Base-by-base conservation (phyloP, 108 stramenopile species). In the Cyclostephanos tholiformis region DNA sequence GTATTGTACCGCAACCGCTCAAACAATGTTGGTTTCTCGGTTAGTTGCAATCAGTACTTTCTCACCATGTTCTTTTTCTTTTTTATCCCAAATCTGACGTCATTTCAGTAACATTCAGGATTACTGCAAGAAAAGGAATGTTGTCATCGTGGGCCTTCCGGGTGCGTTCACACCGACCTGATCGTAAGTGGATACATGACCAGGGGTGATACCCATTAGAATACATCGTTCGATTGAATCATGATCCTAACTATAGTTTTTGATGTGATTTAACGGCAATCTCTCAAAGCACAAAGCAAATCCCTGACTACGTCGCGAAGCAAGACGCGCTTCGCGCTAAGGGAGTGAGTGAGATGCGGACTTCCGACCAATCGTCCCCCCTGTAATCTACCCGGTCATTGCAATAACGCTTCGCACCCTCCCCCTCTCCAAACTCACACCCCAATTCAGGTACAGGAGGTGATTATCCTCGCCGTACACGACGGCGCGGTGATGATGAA, bases 151-250 rank as follows among this genome's bases (percentile, higher is more conserved):
- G 26, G 91, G 85, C 26, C 72, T 86, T 17, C 89, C 91, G 62
- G 72, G 72, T 38, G 89, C 89, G 26, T 91, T 88, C 63, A 91
- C 91, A 6, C 91, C 91, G 19, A 89, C 88, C 68, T 91, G 91
- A 87, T 89, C 88, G 57, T 58, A 32, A 58, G 57, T 58, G 16
- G 27, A 53, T 25, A 19, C 7, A 4, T 25, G 1, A 1, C 7
- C 8, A 14, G 0, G 20, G 52, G 25, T 5, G 17, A 53, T 6
- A 53, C 19, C 52, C 52, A 12, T 12, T 41, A 4, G 12, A 12
- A 41, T 12, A 10, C 32, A 41, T 41, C 41, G 1, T 1, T 41
- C 4, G 41, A 41, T 41, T 41, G 7, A 41, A 41, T 41, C 0
- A 41, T 41, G 9, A 41, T 10, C 41, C 11, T 41, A 41, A 12